phyloP scores from a whole-genome alignment of 2,329 filamentous ascomycete genomes.

The Blastomyces emzantsi region DNA sequence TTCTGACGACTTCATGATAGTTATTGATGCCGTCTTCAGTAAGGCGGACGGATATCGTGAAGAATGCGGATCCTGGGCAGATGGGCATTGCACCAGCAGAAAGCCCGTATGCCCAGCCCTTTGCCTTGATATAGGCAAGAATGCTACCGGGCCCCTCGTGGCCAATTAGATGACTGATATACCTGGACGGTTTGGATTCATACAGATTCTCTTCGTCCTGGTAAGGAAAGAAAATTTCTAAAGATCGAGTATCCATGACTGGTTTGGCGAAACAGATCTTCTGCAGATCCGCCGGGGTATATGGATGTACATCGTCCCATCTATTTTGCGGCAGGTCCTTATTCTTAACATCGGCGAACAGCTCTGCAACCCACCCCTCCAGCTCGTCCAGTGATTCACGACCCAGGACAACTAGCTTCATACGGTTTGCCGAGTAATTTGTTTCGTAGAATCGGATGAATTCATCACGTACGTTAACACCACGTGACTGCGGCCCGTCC shows the following conservation, averaged over 20 bases:
- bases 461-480: slow-evolving; percentile 77
- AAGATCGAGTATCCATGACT: slow-evolving; percentile 73
- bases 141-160: slow-evolving; percentile 91
- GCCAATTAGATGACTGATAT: slow-evolving; percentile 80
- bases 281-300: slow-evolving; percentile 50
- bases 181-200: slow-evolving; percentile 72
- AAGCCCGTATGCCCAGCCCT: slow-evolving; percentile 79
- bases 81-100: slow-evolving; percentile 67
- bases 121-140: slow-evolving; percentile 78
- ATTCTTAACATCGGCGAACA: slow-evolving; percentile 74
- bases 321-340: slow-evolving; percentile 63
- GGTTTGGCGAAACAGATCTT: slow-evolving; percentile 81
- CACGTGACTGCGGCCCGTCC: slow-evolving; percentile 66
- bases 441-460: slow-evolving; percentile 87
- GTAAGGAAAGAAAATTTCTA: slow-evolving; percentile 77
- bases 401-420: slow-evolving; percentile 84
- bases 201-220: slow-evolving; percentile 73
- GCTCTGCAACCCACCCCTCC: slow-evolving; percentile 72
- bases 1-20: slow-evolving; percentile 72
- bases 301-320: slow-evolving; percentile 56
- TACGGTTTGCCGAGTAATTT: slow-evolving; percentile 86
- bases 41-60: slow-evolving; percentile 67
- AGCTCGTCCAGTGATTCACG: slow-evolving; percentile 72
- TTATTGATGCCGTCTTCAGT: slow-evolving; percentile 78
- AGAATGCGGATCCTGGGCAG: slow-evolving; percentile 72